phyloP scores from a whole-genome alignment of 768 basidiomycete genomes.

The Tulasnella sp. region DNA sequence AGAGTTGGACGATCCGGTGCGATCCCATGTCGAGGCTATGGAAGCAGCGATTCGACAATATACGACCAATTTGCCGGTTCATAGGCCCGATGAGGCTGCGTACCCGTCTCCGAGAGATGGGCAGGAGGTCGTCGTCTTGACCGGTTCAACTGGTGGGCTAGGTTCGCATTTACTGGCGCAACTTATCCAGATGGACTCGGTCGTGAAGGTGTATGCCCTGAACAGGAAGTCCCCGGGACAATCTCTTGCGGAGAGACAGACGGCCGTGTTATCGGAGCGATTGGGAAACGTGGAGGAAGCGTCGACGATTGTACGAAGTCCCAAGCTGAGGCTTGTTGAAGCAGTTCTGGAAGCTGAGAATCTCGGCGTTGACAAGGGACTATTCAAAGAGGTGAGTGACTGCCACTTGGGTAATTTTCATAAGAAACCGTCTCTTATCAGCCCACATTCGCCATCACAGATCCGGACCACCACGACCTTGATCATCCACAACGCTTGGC shows the following conservation, averaged over 20 bases:
- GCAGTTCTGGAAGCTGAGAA: background rate
- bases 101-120: background rate
- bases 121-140: constrained; percentile 12
- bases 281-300: background rate
- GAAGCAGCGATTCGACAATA: background rate
- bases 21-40: no score
- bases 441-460: no score
- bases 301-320: constrained; percentile 1
- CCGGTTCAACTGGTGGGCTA: constrained; percentile 14
- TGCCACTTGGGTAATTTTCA: no score
- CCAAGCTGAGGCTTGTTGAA: constrained; percentile 16
- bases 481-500: constrained; percentile 18
- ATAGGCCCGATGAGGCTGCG: background rate
- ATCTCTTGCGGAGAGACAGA: constrained; percentile 3
- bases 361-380: background rate
- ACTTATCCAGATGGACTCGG: background rate
- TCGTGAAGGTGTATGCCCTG: constrained; percentile 9
- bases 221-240: background rate
- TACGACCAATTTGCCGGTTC: background rate
- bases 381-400: constrained; percentile 5
- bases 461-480: background rate
- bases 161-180: constrained; percentile 14
- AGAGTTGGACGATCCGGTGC: background rate
- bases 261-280: background rate
- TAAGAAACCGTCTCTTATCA: no score